Evolutionary conservation across 1,284 basidiomycete species (phyloP), one percentile per base, ranked within the genome.

Genomic region (Sanghuangporus weigelae): DNA sequence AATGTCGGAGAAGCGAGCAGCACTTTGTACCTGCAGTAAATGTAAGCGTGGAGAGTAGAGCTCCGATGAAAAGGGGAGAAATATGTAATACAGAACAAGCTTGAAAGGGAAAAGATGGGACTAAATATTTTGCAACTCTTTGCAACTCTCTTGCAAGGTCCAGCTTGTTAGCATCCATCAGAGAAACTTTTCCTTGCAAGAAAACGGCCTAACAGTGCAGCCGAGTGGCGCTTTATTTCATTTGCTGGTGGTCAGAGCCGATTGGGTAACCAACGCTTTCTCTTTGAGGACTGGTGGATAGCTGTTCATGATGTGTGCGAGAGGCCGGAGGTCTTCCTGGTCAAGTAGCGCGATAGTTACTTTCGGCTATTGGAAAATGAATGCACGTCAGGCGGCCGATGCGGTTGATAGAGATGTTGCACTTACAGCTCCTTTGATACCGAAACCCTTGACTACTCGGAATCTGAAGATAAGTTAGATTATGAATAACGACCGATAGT

Each of bases 241-340:
- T 51, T 66, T 64, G 48, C 38, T 75, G 55, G 71, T 62, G 58
- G 69, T 63, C 54, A 73, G 71, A 10, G 74, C 68, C 6, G 73
- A 73, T 62, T 80, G 79, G 16, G 76, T 59, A 4, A 78, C 70
- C 51, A 79, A 67, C 3, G 79, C 87, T 74, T 92, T 93, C 73
- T 92, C 90, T 76, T 88, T 92, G 65, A 95, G 77, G 2, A 93
- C 82, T 1, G 84, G 78, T 7, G 92, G 89, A 72, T 93, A 95
- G 71, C 89, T 90, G 73, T 93, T 91, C 89, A 93, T 91, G 59
- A 96, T 79, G 71, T 94, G 90, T 8, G 91, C 89, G 46, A 95
- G 80, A 0, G 92, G 78, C 39, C 90, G 83, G 26, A 96, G 79
- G 70, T 96, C 93, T 64, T 95, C 93, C 68, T 88, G 82, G 69